Evolutionary conservation across 352 stramenopile species (phyloP), one percentile per base, ranked within the genome.

Genomic region (Globisporangium megalacanthum): DNA sequence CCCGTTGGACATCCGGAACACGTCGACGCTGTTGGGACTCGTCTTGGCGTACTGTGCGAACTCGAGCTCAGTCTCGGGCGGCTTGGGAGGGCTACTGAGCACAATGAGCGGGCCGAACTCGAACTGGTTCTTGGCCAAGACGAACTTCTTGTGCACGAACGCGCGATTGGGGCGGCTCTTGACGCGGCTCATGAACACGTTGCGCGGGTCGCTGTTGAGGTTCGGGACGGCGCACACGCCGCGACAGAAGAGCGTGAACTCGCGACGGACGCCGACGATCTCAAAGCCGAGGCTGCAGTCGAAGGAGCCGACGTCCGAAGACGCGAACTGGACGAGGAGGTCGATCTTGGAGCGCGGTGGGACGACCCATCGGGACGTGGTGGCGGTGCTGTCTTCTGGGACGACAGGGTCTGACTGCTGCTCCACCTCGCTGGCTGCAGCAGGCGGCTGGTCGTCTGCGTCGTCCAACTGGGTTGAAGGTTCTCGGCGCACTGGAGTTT

Each of bases 131-230:
- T 77, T 86, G 0, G 86, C 88, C 4, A 95, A 57, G 2, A 98
- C 86, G 52, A 92, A 98, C n/a, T 95, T 92, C 56, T 98, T 98
- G 7, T 85, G 70, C 15, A 96, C 77, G 65, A 92, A 80, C 9
- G 66, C 59, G 7, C 69, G 58, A 20, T 93, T 85, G 2, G 77
- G 68, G 9, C 73, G 68, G 35, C 73, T 83, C 66, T 98, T 98
- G 15, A 97, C 68, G 14, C 94, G 83, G 46, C 79, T 85, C 93
- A 98, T 98, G 59, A 98, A 98, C 3, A 98, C 86, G 59, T 97
- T 98, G 39, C 89, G 73, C 10, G 92, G 92, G 54, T 98, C 92
- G 29, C 62, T 80, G 66, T 97, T 97, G 60, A 98, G 97, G 15
- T 77, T 84, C n/a, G 94, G 94, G 14, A 97, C 89, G 6, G 73